These are phyloP conservation scores for Lunularia cruciata DNA, from an alignment of 225 moss, liverwort and hornwort genomes.

Conservation along the genomic window DNA sequence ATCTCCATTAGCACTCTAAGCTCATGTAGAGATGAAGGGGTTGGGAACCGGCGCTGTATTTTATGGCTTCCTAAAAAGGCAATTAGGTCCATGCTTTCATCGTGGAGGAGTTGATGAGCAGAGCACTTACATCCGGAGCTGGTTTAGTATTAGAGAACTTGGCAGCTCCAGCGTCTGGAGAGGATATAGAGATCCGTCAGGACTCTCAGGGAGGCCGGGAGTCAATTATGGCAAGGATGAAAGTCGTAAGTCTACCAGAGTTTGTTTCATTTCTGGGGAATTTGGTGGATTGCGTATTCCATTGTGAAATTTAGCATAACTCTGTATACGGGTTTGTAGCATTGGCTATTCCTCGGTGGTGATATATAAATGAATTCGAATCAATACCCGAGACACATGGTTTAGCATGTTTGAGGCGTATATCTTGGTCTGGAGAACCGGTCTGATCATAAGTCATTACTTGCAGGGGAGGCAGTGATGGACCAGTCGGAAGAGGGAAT, in stretches of 20 bases:
- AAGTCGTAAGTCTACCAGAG: too few relatives aligned
- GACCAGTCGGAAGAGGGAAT: not conserved
- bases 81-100: not conserved
- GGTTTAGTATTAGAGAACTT: not conserved
- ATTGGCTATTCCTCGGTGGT: too few relatives aligned
- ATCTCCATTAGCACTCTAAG: too few relatives aligned
- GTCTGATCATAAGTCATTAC: too few relatives aligned
- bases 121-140: not conserved
- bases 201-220: not conserved
- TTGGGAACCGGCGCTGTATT: constrained; percentile 1
- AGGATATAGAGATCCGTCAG: not conserved
- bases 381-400: too few relatives aligned
- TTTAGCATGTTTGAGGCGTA: too few relatives aligned
- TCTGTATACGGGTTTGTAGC: too few relatives aligned
- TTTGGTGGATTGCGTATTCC: too few relatives aligned
- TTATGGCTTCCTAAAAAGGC: not conserved
- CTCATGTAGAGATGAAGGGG: constrained; percentile 26
- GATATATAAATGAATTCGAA: too few relatives aligned
- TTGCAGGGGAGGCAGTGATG: constrained; percentile 1
- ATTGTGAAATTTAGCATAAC: too few relatives aligned
- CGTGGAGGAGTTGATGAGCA: not conserved
- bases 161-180: not conserved
- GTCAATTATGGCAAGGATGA: not conserved
- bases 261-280: too few relatives aligned
- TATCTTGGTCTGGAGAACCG: too few relatives aligned